Percentiles rank a stretch among this genome's conserved stretches.
Conservation (phyloP, 345 rosid species). For the Eucalyptus virginea region DNA sequence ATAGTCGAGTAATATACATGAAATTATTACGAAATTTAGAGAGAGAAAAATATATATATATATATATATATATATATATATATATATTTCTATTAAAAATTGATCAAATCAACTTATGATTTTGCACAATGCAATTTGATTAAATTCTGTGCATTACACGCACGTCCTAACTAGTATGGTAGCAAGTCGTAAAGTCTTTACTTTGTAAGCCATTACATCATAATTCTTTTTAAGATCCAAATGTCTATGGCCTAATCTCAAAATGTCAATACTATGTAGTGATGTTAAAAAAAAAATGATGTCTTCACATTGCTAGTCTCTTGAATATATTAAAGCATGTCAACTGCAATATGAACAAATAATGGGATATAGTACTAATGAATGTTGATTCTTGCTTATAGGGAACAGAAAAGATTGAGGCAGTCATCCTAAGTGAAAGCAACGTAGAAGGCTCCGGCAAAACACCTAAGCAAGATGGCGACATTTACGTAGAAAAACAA, state of each 20-base stretch:
- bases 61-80: too few relatives aligned
- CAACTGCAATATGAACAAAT: neutral
- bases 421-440: accelerated
- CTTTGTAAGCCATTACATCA: neutral
- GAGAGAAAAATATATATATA: neutral
- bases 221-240: neutral
- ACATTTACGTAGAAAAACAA: neutral
- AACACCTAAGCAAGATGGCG: neutral
- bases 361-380: neutral
- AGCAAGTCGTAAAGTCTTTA: neutral
- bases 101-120: neutral
- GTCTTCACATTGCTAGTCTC: neutral
- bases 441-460: neutral
- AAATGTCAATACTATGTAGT: neutral
- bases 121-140: neutral
- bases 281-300: too few relatives aligned
- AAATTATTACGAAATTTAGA: neutral
- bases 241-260: neutral
- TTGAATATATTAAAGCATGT: neutral
- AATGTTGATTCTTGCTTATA: neutral
- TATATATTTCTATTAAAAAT: neutral
- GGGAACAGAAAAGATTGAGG: neutral
- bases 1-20: neutral
- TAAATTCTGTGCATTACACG: neutral
- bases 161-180: neutral